Conservation (phyloP, 805 yeast species). For the Hanseniaspora thailandica region DNA sequence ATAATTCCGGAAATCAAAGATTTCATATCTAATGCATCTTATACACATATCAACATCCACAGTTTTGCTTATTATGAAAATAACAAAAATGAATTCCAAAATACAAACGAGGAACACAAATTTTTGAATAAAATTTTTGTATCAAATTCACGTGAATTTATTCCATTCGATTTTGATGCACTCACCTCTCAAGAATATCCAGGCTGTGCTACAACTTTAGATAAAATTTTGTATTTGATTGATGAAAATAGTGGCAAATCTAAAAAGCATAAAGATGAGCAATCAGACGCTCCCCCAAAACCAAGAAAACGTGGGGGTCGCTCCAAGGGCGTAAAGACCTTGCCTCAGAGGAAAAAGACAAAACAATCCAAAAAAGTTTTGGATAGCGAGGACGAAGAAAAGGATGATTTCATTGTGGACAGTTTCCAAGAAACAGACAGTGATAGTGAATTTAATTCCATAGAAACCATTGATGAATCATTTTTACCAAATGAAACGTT, state of each 20-base stretch:
- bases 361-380: too few relatives aligned
- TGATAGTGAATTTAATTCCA: background rate
- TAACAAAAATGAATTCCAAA: background rate
- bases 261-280: background rate
- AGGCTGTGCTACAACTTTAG: background rate
- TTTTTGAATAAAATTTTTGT: background rate
- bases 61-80: background rate
- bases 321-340: too few relatives aligned
- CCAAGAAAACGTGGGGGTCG: too few relatives aligned
- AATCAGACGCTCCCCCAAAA: too few relatives aligned
- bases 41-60: background rate
- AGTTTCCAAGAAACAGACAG: background rate
- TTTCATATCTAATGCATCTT: background rate
- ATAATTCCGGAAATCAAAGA: conserved; percentile 8
- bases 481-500: too few relatives aligned
- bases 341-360: too few relatives aligned
- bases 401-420: background rate
- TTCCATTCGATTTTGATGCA: background rate
- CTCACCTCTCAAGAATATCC: background rate
- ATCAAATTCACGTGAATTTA: background rate
- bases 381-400: background rate
- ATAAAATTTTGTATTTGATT: background rate
- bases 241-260: background rate
- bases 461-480: too few relatives aligned
- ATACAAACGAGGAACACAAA: background rate